Evolutionary conservation across 1,284 basidiomycete species (phyloP).

Genomic region (Austroboletus niveus): DNA sequence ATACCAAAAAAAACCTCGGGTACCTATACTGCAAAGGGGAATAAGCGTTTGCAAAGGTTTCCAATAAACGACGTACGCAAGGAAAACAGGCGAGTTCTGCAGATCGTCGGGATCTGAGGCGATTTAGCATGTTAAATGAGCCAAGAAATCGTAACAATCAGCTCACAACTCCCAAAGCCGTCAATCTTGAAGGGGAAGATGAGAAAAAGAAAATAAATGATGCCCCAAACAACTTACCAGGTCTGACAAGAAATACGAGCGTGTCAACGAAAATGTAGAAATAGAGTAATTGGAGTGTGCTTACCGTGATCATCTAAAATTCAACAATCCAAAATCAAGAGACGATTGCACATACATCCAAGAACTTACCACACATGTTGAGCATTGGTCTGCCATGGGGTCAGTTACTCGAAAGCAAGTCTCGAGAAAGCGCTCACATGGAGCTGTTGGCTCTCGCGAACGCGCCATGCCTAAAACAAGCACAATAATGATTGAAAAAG

Average conservation of each 20-base stretch:
- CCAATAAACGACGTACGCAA: slow-evolving; percentile 46
- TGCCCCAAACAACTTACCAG: slow-evolving; percentile 36
- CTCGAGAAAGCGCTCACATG: slow-evolving; percentile 57
- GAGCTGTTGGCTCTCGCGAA: slow-evolving; percentile 92
- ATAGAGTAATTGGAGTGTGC: slow-evolving; percentile 15
- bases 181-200: slow-evolving; percentile 60
- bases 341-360: neutral
- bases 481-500: slow-evolving; percentile 90
- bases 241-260: slow-evolving; percentile 36
- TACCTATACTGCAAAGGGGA: slow-evolving; percentile 57
- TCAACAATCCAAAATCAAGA: neutral
- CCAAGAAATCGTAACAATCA: neutral
- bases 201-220: neutral
- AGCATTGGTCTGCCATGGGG: slow-evolving; percentile 51
- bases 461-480: slow-evolving; percentile 82
- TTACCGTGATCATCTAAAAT: slow-evolving; percentile 71
- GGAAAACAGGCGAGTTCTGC: slow-evolving; percentile 77
- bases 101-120: slow-evolving; percentile 76
- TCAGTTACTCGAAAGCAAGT: slow-evolving; percentile 4
- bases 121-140: slow-evolving; percentile 2
- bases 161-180: slow-evolving; percentile 86
- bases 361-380: slow-evolving; percentile 55
- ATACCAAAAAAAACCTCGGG: slow-evolving; percentile 87
- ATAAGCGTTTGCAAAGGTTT: neutral
- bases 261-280: slow-evolving; percentile 7